Evolutionary conservation across 2,329 filamentous ascomycete species (phyloP), one percentile per base, ranked within the genome.

Genomic region (Aspergillus piperis): DNA sequence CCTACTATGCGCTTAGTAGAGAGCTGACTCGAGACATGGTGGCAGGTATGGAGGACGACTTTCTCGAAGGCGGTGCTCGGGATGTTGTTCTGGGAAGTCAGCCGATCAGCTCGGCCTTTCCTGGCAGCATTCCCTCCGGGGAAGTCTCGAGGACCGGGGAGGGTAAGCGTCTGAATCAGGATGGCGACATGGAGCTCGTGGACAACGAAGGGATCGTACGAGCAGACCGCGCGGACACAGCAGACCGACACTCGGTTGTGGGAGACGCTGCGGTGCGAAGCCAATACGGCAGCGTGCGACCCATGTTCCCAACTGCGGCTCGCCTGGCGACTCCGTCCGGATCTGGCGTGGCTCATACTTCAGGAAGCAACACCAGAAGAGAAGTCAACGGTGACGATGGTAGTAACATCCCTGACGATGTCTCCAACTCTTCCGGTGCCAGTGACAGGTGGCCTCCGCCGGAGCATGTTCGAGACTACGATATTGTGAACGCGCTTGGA

Each of bases 1-100:
- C 94, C 0, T 96, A 96, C 74, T 98, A 96, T 75, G 88, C 91
- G 2, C 85, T 97, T 8, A 95, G 92, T 72, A 92, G 93, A 71
- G 90, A 96, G 72, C 88, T 96, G 76, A 92, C 95, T 62, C 86
- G 87, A 61, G 94, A 98, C 65, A 90, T 93, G 62, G 82, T 94
- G 5, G 88, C 90, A 59, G 88, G 87, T 1, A 82, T 92, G 63
- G 90, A 93, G 68, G 90, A 93, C 63, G 90, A 93, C 70, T 84
- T 90, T 57, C 85, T 90, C 39, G 90, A 90, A 62, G 87, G 86
- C 19, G 88, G 92, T 66, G 87, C 90, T 10, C 87, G 90, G 60
- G 89, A 94, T 67, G 84, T 96, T 6, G 85, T 95, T 11, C 84
- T 88, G 13, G 87, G 89, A 55, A 85, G 90, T 44, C 89, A 92